A percentile compares a stretch with the other conserved stretches of the same genome.
phyloP scores from a whole-genome alignment of 192 early-diverging fungal species.

The Cladochytrium replicatum region DNA sequence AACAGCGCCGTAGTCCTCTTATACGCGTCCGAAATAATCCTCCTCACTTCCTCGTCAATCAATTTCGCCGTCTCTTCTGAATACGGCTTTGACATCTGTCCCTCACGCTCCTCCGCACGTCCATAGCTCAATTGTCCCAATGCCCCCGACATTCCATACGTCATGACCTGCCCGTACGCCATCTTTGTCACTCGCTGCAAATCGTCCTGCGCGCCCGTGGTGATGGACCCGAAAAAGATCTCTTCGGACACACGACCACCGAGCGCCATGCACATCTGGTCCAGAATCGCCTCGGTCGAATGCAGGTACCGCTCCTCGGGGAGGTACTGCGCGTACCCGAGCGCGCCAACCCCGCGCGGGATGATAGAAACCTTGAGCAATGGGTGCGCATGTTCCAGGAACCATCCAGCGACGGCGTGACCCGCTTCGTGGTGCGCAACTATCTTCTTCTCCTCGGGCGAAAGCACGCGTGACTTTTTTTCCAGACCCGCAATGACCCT shows the following conservation, averaged over 20 bases:
- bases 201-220: slow-evolving; percentile 98
- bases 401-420: slow-evolving; percentile 98
- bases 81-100: slow-evolving; percentile 90
- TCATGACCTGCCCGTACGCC: slow-evolving; percentile 92
- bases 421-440: slow-evolving; percentile 99
- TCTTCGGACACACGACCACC: slow-evolving; percentile 63
- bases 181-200: slow-evolving; percentile 93
- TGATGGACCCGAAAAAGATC: slow-evolving; percentile 87
- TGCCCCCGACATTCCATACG: slow-evolving; percentile 87
- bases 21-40: slow-evolving; percentile 72
- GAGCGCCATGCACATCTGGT: slow-evolving; percentile 61
- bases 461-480: slow-evolving; percentile 90
- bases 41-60: slow-evolving; percentile 91
- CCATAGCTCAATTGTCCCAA: slow-evolving; percentile 82
- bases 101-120: slow-evolving; percentile 51
- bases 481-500: slow-evolving; percentile 96
- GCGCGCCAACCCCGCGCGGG: slow-evolving; percentile 85
- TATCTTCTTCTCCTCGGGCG: slow-evolving; percentile 96
- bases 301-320: slow-evolving; percentile 96
- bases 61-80: slow-evolving; percentile 86
- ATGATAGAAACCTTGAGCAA: slow-evolving; percentile 97
- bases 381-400: slow-evolving; percentile 89
- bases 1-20: slow-evolving; percentile 72
- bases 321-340: slow-evolving; percentile 98
- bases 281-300: slow-evolving; percentile 80